phyloP scores from a whole-genome alignment of 1,284 basidiomycete genomes.

The Porodaedalea pini region DNA sequence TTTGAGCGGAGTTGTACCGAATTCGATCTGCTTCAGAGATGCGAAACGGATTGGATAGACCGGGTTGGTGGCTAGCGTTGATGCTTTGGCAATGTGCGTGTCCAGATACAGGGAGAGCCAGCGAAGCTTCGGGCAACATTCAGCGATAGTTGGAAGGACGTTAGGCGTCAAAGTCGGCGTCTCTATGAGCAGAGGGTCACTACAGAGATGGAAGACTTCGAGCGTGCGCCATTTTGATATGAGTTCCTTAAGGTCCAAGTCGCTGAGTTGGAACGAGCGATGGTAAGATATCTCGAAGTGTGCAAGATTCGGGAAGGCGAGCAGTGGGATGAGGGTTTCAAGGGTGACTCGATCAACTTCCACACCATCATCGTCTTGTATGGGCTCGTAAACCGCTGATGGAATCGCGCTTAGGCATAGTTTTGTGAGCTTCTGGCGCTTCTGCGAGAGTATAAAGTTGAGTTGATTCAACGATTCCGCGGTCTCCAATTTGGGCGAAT shows the following conservation, averaged over 20 bases:
- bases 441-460: constrained; percentile 41
- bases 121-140: constrained; percentile 48
- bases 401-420: constrained; percentile 35
- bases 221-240: constrained; percentile 48
- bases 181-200: constrained; percentile 44
- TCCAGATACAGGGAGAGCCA: constrained; percentile 53
- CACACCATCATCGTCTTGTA: constrained; percentile 16
- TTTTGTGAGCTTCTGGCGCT: constrained; percentile 42
- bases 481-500: constrained; percentile 41
- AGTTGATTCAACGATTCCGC: constrained; percentile 41
- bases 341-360: constrained; percentile 39
- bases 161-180: constrained; percentile 42
- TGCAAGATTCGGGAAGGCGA: constrained; percentile 42
- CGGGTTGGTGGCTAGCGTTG: background rate
- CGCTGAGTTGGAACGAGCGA: constrained; percentile 44
- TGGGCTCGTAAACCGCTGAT: constrained; percentile 23
- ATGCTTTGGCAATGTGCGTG: constrained; percentile 25
- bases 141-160: constrained; percentile 50
- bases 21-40: background rate
- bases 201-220: constrained; percentile 46
- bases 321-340: constrained; percentile 47
- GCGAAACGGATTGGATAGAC: background rate
- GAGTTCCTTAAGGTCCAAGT: constrained; percentile 46
- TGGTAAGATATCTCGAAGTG: constrained; percentile 52
- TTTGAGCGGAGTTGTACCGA: background rate